These are phyloP conservation scores for Capsella bursapastoris DNA, from an alignment of 345 rosid genomes.

Conservation along the genomic window DNA sequence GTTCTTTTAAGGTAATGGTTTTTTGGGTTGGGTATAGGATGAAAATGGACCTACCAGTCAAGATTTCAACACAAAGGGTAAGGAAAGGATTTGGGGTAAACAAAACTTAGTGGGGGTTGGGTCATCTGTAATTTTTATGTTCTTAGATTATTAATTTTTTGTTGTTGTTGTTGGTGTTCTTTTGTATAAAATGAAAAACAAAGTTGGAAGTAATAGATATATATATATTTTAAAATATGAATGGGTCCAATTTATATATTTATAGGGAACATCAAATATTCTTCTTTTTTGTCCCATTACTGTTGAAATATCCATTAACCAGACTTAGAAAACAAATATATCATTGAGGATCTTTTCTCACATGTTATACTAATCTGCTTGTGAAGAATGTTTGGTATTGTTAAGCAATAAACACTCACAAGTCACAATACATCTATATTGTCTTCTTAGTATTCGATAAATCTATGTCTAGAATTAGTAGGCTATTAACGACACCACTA, in stretches of 20 bases:
- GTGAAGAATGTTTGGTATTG: background rate
- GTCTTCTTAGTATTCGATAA: background rate
- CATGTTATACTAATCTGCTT: background rate
- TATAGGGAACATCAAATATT: slow-evolving; percentile 44
- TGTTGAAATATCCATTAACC: slow-evolving; percentile 5
- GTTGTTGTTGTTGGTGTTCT: slow-evolving; percentile 17
- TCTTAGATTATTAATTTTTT: slow-evolving; percentile 9
- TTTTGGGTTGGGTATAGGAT: slow-evolving; percentile 39
- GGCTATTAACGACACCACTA: background rate
- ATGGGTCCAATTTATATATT: slow-evolving; percentile 30
- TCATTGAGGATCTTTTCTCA: background rate
- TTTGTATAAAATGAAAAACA: slow-evolving; percentile 28
- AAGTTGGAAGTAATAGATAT: slow-evolving; percentile 11
- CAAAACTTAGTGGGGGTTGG: slow-evolving; percentile 30
- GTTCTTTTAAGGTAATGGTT: slow-evolving; percentile 28
- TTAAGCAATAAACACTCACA: background rate
- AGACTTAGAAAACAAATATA: slow-evolving; percentile 17
- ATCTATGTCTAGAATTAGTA: background rate
- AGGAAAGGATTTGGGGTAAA: slow-evolving; percentile 27
- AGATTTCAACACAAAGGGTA: slow-evolving; percentile 22
- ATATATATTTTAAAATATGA: slow-evolving; percentile 6
- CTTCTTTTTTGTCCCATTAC: slow-evolving; percentile 41
- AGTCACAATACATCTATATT: too few relatives aligned
- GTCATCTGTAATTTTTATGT: slow-evolving; percentile 33
- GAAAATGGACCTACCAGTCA: slow-evolving; percentile 35